These are phyloP conservation scores for Dalbergia cultrata DNA, from an alignment of 306 rosid genomes.

Conservation along the genomic window DNA sequence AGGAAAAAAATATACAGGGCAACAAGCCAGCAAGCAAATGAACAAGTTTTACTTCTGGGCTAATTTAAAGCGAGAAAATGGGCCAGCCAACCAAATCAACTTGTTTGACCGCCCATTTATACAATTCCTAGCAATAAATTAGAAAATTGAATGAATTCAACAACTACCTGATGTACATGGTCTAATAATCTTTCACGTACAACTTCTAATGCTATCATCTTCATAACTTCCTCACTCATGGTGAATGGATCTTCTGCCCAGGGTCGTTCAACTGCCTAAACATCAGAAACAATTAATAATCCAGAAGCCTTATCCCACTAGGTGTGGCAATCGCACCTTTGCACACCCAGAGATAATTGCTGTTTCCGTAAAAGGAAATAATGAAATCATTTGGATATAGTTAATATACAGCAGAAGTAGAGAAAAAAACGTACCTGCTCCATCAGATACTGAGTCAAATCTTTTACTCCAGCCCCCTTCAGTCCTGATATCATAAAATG, in stretches of 20 bases:
- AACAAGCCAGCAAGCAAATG: not conserved
- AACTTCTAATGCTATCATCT: conserved; percentile 89
- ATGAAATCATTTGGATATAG: conserved; percentile 27
- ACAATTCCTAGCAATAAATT: conserved; percentile 22
- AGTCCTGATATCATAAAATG: conserved; percentile 93
- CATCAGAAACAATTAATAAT: conserved; percentile 47
- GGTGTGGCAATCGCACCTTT: conserved; percentile 9
- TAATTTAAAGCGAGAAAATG: not conserved
- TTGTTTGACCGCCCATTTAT: not conserved
- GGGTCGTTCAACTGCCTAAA: conserved; percentile 87
- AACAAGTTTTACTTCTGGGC: not conserved
- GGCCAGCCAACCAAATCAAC: not conserved
- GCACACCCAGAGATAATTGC: conserved; percentile 8
- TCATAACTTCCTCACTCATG: conserved; percentile 90
- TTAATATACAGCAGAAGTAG: conserved; percentile 36
- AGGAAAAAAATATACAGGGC: not conserved
- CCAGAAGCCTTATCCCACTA: conserved; percentile 18
- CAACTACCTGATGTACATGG: conserved; percentile 89
- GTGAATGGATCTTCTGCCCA: conserved; percentile 94
- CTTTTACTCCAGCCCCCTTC: conserved; percentile 90
- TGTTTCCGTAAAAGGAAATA: conserved; percentile 11
- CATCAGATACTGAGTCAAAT: conserved; percentile 75
- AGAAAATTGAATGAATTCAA: conserved; percentile 5
- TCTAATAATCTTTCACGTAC: conserved; percentile 96
- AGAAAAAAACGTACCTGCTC: conserved; percentile 80